A percentile compares a stretch with the other conserved stretches of the same genome.
phyloP scores from a whole-genome alignment of 2,329 filamentous ascomycete species.

The Nemania serpens region DNA sequence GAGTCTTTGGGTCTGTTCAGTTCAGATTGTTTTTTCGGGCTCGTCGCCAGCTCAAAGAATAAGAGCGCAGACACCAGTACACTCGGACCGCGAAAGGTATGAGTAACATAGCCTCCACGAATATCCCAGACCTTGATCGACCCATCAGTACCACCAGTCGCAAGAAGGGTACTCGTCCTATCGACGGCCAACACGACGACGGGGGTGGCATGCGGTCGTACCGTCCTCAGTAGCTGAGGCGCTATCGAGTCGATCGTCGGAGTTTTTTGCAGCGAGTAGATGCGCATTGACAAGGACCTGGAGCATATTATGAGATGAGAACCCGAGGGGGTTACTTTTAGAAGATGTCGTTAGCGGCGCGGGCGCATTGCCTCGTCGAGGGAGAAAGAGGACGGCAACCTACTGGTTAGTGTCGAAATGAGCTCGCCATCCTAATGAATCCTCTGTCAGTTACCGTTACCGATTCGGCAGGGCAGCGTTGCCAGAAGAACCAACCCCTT shows the following conservation, averaged over 20 bases:
- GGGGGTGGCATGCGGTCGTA: constrained; percentile 90
- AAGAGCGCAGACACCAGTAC: constrained; percentile 88
- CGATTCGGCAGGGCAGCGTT: not conserved
- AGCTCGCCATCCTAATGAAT: constrained; percentile 70
- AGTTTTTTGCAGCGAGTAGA: constrained; percentile 73
- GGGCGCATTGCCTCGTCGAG: not conserved
- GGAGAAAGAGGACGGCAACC: constrained; percentile 26
- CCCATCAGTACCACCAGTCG: constrained; percentile 91
- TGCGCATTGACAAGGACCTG: constrained; percentile 92
- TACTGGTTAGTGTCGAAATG: constrained; percentile 75
- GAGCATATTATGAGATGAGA: constrained; percentile 92
- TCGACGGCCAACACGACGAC: constrained; percentile 87
- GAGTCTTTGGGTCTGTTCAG: constrained; percentile 49
- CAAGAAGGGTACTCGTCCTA: constrained; percentile 83
- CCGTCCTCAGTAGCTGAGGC: constrained; percentile 71
- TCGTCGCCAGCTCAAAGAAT: constrained; percentile 78
- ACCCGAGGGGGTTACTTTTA: constrained; percentile 80
- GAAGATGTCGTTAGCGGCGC: constrained; percentile 28
- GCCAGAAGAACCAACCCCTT: constrained; percentile 66
- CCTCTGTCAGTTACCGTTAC: constrained; percentile 10
- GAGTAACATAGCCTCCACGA: constrained; percentile 83
- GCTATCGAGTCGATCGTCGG: constrained; percentile 63
- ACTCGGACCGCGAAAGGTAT: constrained; percentile 92
- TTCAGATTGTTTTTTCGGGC: constrained; percentile 47
- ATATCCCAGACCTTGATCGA: constrained; percentile 98